Percentiles rank a stretch among this genome's conserved stretches.
Conservation (phyloP, 140 eudicot genomes). For the Oenanthe javanica region DNA sequence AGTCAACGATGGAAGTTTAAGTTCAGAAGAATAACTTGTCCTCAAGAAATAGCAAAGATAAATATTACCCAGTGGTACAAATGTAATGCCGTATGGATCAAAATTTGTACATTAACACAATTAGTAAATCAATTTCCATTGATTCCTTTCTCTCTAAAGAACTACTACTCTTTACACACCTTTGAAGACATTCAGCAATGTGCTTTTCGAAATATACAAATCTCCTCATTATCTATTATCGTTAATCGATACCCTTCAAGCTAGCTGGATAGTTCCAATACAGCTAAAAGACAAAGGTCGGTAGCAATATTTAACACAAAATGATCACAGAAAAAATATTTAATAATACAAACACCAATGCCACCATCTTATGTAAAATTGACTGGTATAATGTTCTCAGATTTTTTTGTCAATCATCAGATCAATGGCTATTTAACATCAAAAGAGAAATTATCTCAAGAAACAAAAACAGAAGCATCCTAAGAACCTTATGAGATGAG, state of each 20-base stretch:
- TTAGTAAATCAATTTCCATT: not conserved
- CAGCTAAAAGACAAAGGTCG: not conserved
- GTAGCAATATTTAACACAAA: not conserved
- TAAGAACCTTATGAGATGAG: not conserved
- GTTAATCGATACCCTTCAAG: not conserved
- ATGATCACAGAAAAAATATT: not conserved
- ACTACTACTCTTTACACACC: not conserved
- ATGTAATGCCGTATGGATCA: not conserved
- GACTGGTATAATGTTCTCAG: not conserved
- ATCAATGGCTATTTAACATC: not conserved
- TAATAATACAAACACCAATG: not conserved
- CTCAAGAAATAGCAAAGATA: not conserved
- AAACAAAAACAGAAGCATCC: not conserved
- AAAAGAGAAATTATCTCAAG: not conserved
- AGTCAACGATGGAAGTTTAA: not conserved
- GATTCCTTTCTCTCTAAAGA: not conserved
- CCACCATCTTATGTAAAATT: not conserved
- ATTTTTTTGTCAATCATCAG: not conserved
- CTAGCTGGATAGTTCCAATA: not conserved
- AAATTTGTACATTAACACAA: not conserved
- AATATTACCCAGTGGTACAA: not conserved
- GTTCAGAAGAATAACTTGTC: not conserved
- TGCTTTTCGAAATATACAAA: not conserved
- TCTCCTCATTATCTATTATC: not conserved
- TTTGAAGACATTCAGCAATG: not conserved